These are phyloP conservation scores for Atkinsonella hypoxylon DNA, from an alignment of 2,329 filamentous ascomycete genomes.

Conservation along the genomic window DNA sequence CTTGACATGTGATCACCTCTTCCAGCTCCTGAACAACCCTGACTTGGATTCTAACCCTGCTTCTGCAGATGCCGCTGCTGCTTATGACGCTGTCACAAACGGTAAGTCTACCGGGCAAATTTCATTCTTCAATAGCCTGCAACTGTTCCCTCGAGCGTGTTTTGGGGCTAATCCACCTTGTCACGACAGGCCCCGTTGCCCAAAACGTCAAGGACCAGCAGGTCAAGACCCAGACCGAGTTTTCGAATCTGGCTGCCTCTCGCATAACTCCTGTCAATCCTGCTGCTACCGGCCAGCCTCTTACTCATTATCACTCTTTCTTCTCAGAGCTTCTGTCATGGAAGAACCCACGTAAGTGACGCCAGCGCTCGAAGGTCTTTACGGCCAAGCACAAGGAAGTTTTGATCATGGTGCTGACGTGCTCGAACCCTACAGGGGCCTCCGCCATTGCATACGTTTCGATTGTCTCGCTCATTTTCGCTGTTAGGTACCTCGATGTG, in stretches of 20 bases:
- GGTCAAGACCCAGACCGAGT: slow-evolving; percentile 42
- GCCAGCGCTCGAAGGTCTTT: neutral
- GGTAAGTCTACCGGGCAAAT: slow-evolving; percentile 15
- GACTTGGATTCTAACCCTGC: neutral
- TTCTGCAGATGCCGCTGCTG: slow-evolving; percentile 33
- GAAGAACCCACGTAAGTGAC: slow-evolving; percentile 49
- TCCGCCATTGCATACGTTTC: slow-evolving; percentile 52
- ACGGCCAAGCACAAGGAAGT: neutral
- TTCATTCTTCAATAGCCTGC: neutral
- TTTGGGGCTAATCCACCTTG: slow-evolving; percentile 2
- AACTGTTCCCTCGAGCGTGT: slow-evolving; percentile 11
- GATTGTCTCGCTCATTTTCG: slow-evolving; percentile 47
- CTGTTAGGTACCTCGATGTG: slow-evolving; percentile 53
- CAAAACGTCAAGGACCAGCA: slow-evolving; percentile 45
- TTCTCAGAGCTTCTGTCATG: slow-evolving; percentile 59
- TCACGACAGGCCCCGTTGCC: slow-evolving; percentile 40
- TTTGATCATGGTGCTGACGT: slow-evolving; percentile 4
- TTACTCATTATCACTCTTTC: slow-evolving; percentile 61
- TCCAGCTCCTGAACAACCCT: slow-evolving; percentile 1
- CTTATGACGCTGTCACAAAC: slow-evolving; percentile 34
- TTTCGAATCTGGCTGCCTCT: slow-evolving; percentile 45
- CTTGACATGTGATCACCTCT: slow-evolving; percentile 4
- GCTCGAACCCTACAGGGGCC: slow-evolving; percentile 32
- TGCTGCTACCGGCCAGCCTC: slow-evolving; percentile 47
- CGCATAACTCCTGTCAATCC: slow-evolving; percentile 41